Evolutionary conservation across 768 basidiomycete genomes (phyloP), one percentile per base, ranked within the genome.

Genomic region (Termitomyces titanicus): DNA sequence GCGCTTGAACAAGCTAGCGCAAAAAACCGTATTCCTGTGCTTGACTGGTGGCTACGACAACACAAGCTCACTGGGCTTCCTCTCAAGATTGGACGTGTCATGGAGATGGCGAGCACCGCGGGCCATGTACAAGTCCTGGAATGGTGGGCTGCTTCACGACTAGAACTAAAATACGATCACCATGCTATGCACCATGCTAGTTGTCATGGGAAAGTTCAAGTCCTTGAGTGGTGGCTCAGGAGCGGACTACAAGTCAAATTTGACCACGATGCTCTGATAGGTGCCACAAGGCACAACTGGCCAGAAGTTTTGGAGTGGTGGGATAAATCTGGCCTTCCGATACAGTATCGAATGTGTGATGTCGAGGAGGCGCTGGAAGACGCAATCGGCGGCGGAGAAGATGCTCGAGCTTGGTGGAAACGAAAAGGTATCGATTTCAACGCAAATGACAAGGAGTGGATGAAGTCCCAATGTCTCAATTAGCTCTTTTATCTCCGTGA

Each of bases 341-440:
- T 94, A 54, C 88, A 89, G 63, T 95, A 92, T 70, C 82, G 93
- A 51, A 85, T 92, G 80, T 94, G 92, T 65, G 92, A 95, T 67
- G 85, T 95, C 47, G 92, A 95, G 65, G 92, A 94, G 74, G 92
- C 92, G 3, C 68, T 94, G 62, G 92, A 94, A 66, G 92, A 94
- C 61, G 86, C 89, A 0, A 88, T 91, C 48, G 86, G 86, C 8
- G 87, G 86, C n/a, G 89, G 90, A 12, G 81, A 85, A 57, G 80
- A 75, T 45, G 89, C 86, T 11, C 79, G 89, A 64, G 74, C 73
- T 52, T 94, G 92, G 92, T 94, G 92, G 92, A 81, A 77, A 66
- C 69, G 70, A 57, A 89, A 89, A 64, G 92, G 92, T 3, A 82
- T 93, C 12, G 86, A 94, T 66, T 91, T 93, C 66, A 83, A 85